A percentile compares a stretch with the other conserved stretches of the same genome.
phyloP scores from a whole-genome alignment of 2,329 filamentous ascomycete genomes.

The Rosellinia necatrix region DNA sequence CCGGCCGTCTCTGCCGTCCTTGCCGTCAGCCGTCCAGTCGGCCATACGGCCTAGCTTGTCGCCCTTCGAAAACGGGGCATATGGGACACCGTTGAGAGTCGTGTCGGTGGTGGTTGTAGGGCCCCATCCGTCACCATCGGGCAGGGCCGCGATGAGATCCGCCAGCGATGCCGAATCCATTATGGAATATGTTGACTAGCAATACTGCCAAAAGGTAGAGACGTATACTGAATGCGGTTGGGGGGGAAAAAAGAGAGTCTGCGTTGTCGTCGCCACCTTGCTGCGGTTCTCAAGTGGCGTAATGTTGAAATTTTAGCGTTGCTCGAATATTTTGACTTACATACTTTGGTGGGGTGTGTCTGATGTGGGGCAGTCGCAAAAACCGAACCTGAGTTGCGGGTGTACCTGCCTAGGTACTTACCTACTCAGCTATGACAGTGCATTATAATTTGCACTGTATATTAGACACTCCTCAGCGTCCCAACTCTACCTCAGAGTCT shows the following conservation, averaged over 20 bases:
- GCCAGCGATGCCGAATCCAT: slow-evolving; percentile 45
- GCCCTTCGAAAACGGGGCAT: slow-evolving; percentile 97
- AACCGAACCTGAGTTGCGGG: not conserved
- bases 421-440: too few species aligned
- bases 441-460: too few species aligned
- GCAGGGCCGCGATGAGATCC: slow-evolving; percentile 72
- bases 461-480: too few species aligned
- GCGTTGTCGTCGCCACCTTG: slow-evolving; percentile 17
- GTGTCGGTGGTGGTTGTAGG: slow-evolving; percentile 81
- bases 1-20: slow-evolving; percentile 73
- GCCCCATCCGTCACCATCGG: slow-evolving; percentile 83
- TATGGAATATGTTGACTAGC: slow-evolving; percentile 1
- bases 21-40: slow-evolving; percentile 93
- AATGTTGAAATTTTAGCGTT: slow-evolving; percentile 35
- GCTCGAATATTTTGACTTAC: slow-evolving; percentile 37
- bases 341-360: slow-evolving; percentile 41
- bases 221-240: not conserved
- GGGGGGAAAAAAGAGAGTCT: slow-evolving; percentile 1
- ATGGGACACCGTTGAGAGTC: slow-evolving; percentile 91
- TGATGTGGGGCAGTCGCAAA: slow-evolving; percentile 24
- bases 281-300: slow-evolving; percentile 22
- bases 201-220: not conserved
- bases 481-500: too few species aligned
- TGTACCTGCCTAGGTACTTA: too few species aligned
- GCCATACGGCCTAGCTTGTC: slow-evolving; percentile 99